Conservation (phyloP, 108 stramenopile genomes). For the Cyclotella cryptica region DNA sequence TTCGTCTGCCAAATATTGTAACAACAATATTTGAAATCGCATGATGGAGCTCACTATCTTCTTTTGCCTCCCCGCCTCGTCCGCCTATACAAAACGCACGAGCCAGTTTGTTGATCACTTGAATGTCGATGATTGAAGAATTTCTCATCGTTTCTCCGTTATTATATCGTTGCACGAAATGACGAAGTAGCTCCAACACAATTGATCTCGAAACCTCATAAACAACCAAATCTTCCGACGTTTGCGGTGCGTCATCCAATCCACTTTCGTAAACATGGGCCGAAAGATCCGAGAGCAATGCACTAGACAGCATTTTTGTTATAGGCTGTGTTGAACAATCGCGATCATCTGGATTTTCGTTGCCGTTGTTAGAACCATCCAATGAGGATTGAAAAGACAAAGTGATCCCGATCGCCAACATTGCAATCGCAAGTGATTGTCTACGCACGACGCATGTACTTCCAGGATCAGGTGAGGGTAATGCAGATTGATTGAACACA, state of each 20-base stretch:
- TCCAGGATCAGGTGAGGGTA: neutral
- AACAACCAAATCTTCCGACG: conserved; percentile 7
- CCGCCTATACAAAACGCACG: conserved; percentile 41
- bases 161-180: conserved; percentile 10
- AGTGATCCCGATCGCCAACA: conserved; percentile 33
- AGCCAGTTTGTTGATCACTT: conserved; percentile 42
- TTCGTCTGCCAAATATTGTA: conserved; percentile 50
- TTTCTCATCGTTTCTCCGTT: neutral
- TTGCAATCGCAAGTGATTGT: conserved; percentile 23
- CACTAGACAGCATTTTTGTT: conserved; percentile 53
- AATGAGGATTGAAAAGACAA: conserved; percentile 10
- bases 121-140: conserved; percentile 28
- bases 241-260: neutral
- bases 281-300: conserved; percentile 28
- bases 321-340: neutral
- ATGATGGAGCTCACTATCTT: conserved; percentile 48
- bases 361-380: neutral
- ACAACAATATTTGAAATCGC: conserved; percentile 59
- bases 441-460: neutral
- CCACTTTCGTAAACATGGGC: conserved; percentile 14
- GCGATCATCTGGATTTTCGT: neutral
- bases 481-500: conserved; percentile 1
- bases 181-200: conserved; percentile 33
- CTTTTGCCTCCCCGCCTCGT: neutral
- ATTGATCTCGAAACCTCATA: conserved; percentile 26